Conservation (phyloP, 2,329 filamentous ascomycete species). For the Exutisphaerella laricina region DNA sequence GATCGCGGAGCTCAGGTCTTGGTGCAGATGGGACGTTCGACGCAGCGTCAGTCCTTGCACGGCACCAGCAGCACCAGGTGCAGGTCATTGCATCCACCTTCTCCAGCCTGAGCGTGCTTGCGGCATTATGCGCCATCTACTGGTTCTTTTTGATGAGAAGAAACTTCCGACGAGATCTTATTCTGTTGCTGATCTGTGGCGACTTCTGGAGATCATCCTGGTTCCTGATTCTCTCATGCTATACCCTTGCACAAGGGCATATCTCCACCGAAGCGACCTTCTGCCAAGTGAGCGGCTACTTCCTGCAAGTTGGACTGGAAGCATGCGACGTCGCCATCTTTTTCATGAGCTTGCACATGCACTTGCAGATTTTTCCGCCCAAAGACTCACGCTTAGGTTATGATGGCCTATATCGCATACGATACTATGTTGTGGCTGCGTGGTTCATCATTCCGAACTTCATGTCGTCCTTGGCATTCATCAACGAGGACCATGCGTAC, state of each 20-base stretch:
- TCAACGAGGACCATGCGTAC: conserved; percentile 52
- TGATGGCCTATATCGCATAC: conserved; percentile 64
- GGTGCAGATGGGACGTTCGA: conserved; percentile 18
- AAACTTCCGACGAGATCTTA: conserved; percentile 68
- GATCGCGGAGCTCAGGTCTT: background rate
- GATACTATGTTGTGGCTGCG: conserved; percentile 53
- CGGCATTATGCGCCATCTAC: conserved; percentile 55
- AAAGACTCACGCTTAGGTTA: conserved; percentile 39
- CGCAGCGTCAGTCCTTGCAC: conserved; percentile 15
- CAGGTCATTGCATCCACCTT: conserved; percentile 33
- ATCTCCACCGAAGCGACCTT: conserved; percentile 15
- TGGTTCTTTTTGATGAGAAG: conserved; percentile 71
- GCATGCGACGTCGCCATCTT: conserved; percentile 57
- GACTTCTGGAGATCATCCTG: conserved; percentile 66
- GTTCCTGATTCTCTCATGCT: conserved; percentile 60
- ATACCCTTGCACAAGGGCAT: conserved; percentile 50
- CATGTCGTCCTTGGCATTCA: conserved; percentile 59
- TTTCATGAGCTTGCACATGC: conserved; percentile 67
- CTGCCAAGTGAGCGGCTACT: conserved; percentile 29
- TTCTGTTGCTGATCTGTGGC: conserved; percentile 67
- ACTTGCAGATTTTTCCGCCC: conserved; percentile 63
- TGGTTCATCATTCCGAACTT: conserved; percentile 56
- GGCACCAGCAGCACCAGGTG: conserved; percentile 23
- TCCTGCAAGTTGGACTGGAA: conserved; percentile 26
- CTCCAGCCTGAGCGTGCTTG: conserved; percentile 50